Evolutionary conservation across 1,284 basidiomycete genomes (phyloP).

Genomic region (Cerrena zonata): DNA sequence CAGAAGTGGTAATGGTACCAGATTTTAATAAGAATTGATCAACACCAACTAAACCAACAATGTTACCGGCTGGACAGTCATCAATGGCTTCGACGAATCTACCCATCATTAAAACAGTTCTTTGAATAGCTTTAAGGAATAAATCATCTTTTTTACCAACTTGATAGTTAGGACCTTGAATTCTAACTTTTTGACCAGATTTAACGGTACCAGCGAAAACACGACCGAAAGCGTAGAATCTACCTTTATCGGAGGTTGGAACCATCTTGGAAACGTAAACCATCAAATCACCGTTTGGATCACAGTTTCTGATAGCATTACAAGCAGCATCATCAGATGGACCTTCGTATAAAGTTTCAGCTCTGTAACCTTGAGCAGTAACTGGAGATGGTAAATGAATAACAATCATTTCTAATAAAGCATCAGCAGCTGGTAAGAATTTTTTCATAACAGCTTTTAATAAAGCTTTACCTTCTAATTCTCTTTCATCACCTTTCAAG

Average conservation of each 20-base stretch:
- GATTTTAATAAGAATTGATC: constrained; percentile 99
- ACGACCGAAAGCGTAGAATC: constrained; percentile 99
- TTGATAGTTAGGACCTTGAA: constrained; percentile 97
- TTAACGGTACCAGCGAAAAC: constrained; percentile 98
- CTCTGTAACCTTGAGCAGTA: constrained; percentile 97
- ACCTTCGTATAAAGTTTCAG: constrained; percentile 98
- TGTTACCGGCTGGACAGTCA: constrained; percentile 98
- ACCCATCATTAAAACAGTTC: constrained; percentile 99
- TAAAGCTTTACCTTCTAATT: constrained; percentile 93
- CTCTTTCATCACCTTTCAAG: constrained; percentile 85
- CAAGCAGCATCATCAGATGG: constrained; percentile 99
- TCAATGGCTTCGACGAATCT: constrained; percentile 98
- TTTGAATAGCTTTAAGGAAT: constrained; percentile 97
- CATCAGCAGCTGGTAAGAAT: constrained; percentile 98
- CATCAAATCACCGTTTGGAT: constrained; percentile 94
- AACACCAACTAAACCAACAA: constrained; percentile 97
- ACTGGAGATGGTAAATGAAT: constrained; percentile 96
- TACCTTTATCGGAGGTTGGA: constrained; percentile 98
- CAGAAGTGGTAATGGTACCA: constrained; percentile 94
- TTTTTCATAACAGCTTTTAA: constrained; percentile 99
- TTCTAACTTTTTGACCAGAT: constrained; percentile 97
- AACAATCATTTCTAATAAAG: constrained; percentile 99
- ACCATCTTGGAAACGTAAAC: constrained; percentile 99
- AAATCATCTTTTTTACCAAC: constrained; percentile 99
- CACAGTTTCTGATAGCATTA: constrained; percentile 97